Conservation (phyloP, 2,329 filamentous ascomycete species). For the Xylaria sp. region DNA sequence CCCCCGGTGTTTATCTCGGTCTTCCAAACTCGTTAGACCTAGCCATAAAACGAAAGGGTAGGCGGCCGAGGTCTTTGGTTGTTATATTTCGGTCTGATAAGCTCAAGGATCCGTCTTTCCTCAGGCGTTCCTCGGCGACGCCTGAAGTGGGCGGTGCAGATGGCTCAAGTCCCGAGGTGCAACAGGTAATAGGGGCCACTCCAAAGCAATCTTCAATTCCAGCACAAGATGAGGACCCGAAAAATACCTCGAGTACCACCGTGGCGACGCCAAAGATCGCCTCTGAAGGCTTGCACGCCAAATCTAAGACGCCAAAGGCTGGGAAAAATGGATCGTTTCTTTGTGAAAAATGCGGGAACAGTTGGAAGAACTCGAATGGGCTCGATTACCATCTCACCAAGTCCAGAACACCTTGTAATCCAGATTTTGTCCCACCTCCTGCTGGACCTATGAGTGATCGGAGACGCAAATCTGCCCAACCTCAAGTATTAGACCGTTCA, state of each 20-base stretch:
- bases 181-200: background rate
- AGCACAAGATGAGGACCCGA: background rate
- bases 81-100: constrained; percentile 46
- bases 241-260: constrained; percentile 2
- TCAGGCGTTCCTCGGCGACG: constrained; percentile 8
- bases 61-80: constrained; percentile 48
- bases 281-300: background rate
- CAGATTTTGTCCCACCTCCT: constrained; percentile 53
- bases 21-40: constrained; percentile 47
- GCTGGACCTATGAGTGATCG: constrained; percentile 39
- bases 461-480: constrained; percentile 24
- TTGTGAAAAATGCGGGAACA: constrained; percentile 64
- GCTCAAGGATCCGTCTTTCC: constrained; percentile 45
- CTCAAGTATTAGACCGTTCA: constrained; percentile 20
- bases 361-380: constrained; percentile 69
- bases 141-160: background rate
- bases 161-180: background rate
- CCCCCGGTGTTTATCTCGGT: constrained; percentile 47
- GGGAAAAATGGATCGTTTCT: constrained; percentile 49
- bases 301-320: constrained; percentile 5
- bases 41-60: constrained; percentile 43
- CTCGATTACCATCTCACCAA: constrained; percentile 69
- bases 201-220: background rate
- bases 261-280: constrained; percentile 29
- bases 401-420: constrained; percentile 65